Evolutionary conservation across 108 stramenopile genomes (phyloP).

Genomic region (Phaeodactylum tricornutum): DNA sequence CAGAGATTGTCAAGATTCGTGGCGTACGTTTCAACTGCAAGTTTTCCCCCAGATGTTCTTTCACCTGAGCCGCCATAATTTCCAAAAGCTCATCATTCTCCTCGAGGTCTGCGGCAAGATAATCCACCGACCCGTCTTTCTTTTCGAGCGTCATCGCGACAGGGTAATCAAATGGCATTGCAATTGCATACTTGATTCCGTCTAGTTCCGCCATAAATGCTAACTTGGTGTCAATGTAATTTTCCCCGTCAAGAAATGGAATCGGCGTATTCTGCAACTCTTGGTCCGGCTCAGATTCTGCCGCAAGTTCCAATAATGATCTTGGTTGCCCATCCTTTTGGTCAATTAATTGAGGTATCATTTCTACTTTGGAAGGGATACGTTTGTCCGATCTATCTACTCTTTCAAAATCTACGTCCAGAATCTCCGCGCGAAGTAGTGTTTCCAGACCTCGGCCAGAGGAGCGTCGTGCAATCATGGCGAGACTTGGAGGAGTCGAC

Average conservation of each 20-base stretch:
- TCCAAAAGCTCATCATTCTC: slow-evolving; percentile 45
- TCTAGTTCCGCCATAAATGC: slow-evolving; percentile 33
- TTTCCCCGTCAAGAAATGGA: slow-evolving; percentile 22
- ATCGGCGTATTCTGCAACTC: slow-evolving; percentile 23
- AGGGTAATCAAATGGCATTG: slow-evolving; percentile 30
- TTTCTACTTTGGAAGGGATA: no score
- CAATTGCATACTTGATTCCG: slow-evolving; percentile 31
- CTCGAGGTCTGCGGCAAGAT: slow-evolving; percentile 24
- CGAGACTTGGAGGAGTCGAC: no score
- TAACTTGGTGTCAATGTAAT: slow-evolving; percentile 32
- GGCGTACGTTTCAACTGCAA: slow-evolving; percentile 35
- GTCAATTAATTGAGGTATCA: no score
- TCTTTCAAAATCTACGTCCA: no score
- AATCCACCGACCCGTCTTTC: slow-evolving; percentile 13
- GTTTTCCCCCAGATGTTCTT: slow-evolving; percentile 32
- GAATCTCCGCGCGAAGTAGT: no score
- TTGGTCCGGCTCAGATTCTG: no score
- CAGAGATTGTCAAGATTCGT: slow-evolving; percentile 40
- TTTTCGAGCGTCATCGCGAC: slow-evolving; percentile 29
- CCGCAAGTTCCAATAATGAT: no score
- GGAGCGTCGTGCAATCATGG: no score
- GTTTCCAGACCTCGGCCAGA: no score
- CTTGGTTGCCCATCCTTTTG: no score
- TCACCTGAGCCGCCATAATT: slow-evolving; percentile 38
- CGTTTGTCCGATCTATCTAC: no score